phyloP scores from a whole-genome alignment of 2,329 filamentous ascomycete species.

The Aspergillus udagawae region DNA sequence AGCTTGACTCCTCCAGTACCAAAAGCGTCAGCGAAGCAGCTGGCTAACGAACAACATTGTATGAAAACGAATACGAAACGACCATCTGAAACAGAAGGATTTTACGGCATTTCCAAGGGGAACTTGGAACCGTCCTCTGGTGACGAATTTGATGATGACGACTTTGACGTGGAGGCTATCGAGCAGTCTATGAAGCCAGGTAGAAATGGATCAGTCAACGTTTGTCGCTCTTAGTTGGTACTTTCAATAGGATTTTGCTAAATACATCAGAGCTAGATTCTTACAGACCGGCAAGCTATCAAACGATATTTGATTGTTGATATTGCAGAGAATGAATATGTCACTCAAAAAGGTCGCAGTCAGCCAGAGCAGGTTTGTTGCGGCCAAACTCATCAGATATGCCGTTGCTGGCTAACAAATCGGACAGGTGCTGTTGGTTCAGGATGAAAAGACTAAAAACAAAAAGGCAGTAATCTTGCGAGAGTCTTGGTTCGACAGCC shows the following conservation, averaged over 20 bases:
- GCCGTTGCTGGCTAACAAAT: slow-evolving; percentile 17
- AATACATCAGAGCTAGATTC: slow-evolving; percentile 62
- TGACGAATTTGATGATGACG: slow-evolving; percentile 69
- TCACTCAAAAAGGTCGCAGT: slow-evolving; percentile 56
- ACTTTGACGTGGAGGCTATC: slow-evolving; percentile 60
- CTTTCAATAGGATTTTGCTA: slow-evolving; percentile 50
- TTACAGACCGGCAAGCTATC: slow-evolving; percentile 65
- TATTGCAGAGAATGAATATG: slow-evolving; percentile 66
- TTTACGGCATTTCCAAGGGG: slow-evolving; percentile 3
- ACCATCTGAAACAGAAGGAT: slow-evolving; percentile 1
- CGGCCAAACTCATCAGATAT: not conserved
- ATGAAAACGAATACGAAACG: slow-evolving; percentile 1
- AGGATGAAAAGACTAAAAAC: slow-evolving; percentile 67
- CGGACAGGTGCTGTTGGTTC: slow-evolving; percentile 69
- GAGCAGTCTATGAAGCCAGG: slow-evolving; percentile 60
- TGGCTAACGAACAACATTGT: slow-evolving; percentile 15
- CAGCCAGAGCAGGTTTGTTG: slow-evolving; percentile 66
- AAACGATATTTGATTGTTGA: slow-evolving; percentile 81
- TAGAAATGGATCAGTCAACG: slow-evolving; percentile 70
- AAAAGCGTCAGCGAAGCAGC: slow-evolving; percentile 6
- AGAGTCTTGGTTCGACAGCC: slow-evolving; percentile 81
- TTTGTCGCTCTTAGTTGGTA: slow-evolving; percentile 43
- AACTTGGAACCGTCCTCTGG: slow-evolving; percentile 46
- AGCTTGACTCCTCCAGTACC: slow-evolving; percentile 10
- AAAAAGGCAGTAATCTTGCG: slow-evolving; percentile 70